phyloP scores from a whole-genome alignment of 1,284 basidiomycete genomes.

The Sporisorium sorghi region DNA sequence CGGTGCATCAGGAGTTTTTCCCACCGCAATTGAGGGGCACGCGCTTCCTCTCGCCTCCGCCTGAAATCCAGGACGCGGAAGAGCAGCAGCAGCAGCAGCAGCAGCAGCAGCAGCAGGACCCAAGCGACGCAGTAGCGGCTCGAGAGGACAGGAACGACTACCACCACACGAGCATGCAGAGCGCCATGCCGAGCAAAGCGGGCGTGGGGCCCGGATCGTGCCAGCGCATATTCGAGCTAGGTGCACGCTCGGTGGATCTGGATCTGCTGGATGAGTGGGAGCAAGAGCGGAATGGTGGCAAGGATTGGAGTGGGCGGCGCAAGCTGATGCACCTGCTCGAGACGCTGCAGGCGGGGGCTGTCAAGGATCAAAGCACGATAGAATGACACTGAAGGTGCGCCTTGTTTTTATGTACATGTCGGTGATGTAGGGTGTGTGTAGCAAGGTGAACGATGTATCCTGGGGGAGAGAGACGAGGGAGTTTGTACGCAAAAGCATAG shows the following conservation, averaged over 20 bases:
- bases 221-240: constrained; percentile 61
- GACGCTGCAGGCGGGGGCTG: too few species aligned
- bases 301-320: constrained; percentile 75
- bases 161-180: constrained; percentile 24
- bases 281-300: constrained; percentile 75
- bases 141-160: constrained; percentile 11
- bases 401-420: constrained; percentile 8
- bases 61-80: constrained; percentile 21
- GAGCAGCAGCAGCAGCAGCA: neutral
- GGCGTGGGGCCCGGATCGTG: constrained; percentile 59
- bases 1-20: constrained; percentile 71
- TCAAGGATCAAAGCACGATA: too few species aligned
- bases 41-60: constrained; percentile 74
- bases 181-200: constrained; percentile 19
- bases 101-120: neutral
- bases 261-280: constrained; percentile 81
- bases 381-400: neutral
- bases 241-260: constrained; percentile 76
- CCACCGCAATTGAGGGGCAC: constrained; percentile 70
- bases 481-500: neutral
- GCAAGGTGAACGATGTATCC: constrained; percentile 3
- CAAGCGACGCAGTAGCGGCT: neutral
- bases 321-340: constrained; percentile 21
- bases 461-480: neutral
- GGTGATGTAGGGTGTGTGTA: too few species aligned